Conservation (phyloP, 805 yeast species). For the Teunomyces barrocoloradensis region DNA sequence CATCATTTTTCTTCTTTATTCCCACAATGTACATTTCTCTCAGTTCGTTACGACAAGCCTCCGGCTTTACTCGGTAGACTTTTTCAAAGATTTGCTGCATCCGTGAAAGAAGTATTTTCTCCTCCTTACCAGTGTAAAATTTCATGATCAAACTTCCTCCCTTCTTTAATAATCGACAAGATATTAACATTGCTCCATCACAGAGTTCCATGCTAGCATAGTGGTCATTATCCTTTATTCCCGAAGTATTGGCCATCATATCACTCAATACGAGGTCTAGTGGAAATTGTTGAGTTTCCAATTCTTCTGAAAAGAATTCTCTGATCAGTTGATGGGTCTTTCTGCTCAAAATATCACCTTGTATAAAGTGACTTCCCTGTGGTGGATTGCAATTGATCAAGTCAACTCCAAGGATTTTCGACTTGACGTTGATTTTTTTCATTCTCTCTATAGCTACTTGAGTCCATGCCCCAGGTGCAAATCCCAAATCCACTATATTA, state of each 20-base stretch:
- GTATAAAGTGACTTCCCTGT: slow-evolving; percentile 33
- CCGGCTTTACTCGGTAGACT: slow-evolving; percentile 75
- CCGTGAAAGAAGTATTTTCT: slow-evolving; percentile 56
- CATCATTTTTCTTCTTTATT: slow-evolving; percentile 21
- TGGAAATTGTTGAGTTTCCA: slow-evolving; percentile 7
- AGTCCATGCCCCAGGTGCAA: slow-evolving; percentile 33
- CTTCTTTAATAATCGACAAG: slow-evolving; percentile 64
- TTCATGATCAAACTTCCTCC: slow-evolving; percentile 81
- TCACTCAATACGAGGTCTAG: slow-evolving; percentile 55
- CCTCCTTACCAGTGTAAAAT: slow-evolving; percentile 82
- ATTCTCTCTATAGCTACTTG: slow-evolving; percentile 23
- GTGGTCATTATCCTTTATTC: slow-evolving; percentile 79
- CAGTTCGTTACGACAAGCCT: slow-evolving; percentile 74
- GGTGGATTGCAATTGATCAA: slow-evolving; percentile 36
- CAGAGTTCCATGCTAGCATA: slow-evolving; percentile 84
- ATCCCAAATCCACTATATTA: slow-evolving; percentile 74
- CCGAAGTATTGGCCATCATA: slow-evolving; percentile 94
- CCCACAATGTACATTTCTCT: slow-evolving; percentile 82
- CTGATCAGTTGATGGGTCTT: slow-evolving; percentile 57
- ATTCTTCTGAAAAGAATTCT: slow-evolving; percentile 43
- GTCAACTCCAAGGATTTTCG: slow-evolving; percentile 28
- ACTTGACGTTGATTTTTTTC: slow-evolving; percentile 6
- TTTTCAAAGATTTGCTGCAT: slow-evolving; percentile 56
- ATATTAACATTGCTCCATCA: slow-evolving; percentile 81
- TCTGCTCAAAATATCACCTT: slow-evolving; percentile 38